Conservation (phyloP, 345 rosid species). For the Eucalyptus cladocalyx region DNA sequence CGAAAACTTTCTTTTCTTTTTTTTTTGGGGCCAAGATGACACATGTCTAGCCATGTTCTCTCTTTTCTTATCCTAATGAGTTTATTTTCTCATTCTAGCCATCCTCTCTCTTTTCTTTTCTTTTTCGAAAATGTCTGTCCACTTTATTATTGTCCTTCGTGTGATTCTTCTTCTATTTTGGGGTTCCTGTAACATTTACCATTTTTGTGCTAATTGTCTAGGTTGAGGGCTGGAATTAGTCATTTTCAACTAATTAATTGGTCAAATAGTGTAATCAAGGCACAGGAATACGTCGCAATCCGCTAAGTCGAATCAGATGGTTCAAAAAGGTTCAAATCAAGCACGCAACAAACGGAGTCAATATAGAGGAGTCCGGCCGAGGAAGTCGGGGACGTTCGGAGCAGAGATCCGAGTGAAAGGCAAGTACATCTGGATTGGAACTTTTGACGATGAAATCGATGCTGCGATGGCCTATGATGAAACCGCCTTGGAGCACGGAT, state of each 20-base stretch:
- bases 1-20: background rate
- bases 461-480: too few relatives aligned
- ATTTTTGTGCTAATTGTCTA: constrained; percentile 8
- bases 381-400: too few relatives aligned
- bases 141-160: background rate
- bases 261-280: too few relatives aligned
- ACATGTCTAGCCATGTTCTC: background rate
- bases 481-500: too few relatives aligned
- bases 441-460: too few relatives aligned
- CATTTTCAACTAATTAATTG: constrained; percentile 87
- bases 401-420: too few relatives aligned
- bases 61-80: background rate
- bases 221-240: constrained; percentile 66
- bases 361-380: too few relatives aligned
- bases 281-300: too few relatives aligned
- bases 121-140: background rate
- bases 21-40: background rate
- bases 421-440: too few relatives aligned
- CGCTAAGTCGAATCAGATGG: too few relatives aligned
- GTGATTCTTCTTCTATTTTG: background rate
- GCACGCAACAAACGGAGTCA: too few relatives aligned
- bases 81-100: background rate
- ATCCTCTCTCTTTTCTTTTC: background rate
- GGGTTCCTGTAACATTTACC: background rate
- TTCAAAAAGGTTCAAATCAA: too few relatives aligned